Conservation (phyloP, 208 protist genomes). For the Acanthamoeba divionensis region DNA sequence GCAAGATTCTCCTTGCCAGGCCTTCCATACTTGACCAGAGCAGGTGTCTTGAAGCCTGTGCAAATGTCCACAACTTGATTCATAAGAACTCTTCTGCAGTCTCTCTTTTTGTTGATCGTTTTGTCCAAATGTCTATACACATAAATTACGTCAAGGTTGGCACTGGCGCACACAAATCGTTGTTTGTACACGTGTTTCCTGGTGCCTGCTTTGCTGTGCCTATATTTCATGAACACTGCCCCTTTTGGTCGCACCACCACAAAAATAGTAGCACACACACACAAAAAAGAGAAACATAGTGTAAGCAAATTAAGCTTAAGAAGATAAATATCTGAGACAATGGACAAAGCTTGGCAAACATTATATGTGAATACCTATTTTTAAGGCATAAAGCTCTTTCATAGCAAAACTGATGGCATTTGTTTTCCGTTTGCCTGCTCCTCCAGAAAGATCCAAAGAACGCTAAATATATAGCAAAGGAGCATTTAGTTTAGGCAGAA, state of each 20-base stretch:
- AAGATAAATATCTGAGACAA: too few relatives aligned
- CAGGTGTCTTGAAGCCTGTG: slow-evolving; percentile 25
- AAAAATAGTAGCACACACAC: neutral
- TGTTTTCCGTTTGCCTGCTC: too few relatives aligned
- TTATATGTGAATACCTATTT: too few relatives aligned
- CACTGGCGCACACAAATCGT: neutral
- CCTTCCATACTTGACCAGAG: neutral
- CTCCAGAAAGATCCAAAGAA: too few relatives aligned
- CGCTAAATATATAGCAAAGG: too few relatives aligned
- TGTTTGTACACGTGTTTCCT: neutral
- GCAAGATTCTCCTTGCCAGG: neutral
- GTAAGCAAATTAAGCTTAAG: neutral
- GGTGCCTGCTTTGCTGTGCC: neutral
- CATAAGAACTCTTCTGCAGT: neutral
- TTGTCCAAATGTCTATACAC: neutral
- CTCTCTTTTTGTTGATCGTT: slow-evolving; percentile 9
- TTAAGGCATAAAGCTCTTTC: neutral
- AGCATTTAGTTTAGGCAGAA: too few relatives aligned
- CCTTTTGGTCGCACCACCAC: neutral
- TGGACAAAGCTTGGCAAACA: too few relatives aligned
- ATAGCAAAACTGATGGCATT: neutral
- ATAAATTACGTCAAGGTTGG: neutral
- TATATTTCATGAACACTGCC: neutral
- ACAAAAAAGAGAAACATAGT: neutral
- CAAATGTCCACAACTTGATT: slow-evolving; percentile 17